Evolutionary conservation across 176 grass and related monocot genomes (phyloP), one percentile per base, ranked within the genome.

Genomic region (Oryza longistaminata): DNA sequence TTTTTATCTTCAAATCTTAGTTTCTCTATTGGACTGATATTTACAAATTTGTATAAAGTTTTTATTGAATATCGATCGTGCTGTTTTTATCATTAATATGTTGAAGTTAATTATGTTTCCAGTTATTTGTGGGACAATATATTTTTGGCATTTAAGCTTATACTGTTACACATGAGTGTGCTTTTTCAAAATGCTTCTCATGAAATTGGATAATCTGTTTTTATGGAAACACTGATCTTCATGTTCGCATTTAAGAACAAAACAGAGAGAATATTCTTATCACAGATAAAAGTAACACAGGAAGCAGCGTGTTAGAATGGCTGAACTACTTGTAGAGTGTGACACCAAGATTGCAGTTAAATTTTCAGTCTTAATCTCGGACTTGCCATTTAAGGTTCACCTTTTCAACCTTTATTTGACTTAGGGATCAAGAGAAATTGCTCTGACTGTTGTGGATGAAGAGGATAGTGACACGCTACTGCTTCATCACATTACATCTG

Each of bases 381-480:
- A 6, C 3, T 77, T 78, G 43, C 34, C 76, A 61, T 71, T 77
- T 5, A 14, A 9, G 7, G 21, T 85, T 50, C 17, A 44, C 22
- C 48, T 76, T 66, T 46, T 82, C 45, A 16, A 80, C 62, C 19
- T 66, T 83, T 85, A 21, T 74, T 34, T 80, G 70, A 89, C 49
- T 76, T 80, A 97, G 94, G 89, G 85, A 19, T 94, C 92, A 68
- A 85, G 75, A 52, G 86, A 94, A 75, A 75, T 89, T 85, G 90
- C 81, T 88, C 86, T 97, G 70, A 53, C 76, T 89, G 90, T 97
- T 71, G 75, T 94, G 62, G 92, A 92, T 64, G 94, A 97, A 80
- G 81, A 90, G 9, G 77, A 97, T 82, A 90, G 80, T 48, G 88
- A 86, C 37, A 94, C 73, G 4, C 81, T 97, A 75, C 78, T 97